Evolutionary conservation across 139 green algal genomes (phyloP), one percentile per base, ranked within the genome.

Genomic region (Diplosphaera chodatii): DNA sequence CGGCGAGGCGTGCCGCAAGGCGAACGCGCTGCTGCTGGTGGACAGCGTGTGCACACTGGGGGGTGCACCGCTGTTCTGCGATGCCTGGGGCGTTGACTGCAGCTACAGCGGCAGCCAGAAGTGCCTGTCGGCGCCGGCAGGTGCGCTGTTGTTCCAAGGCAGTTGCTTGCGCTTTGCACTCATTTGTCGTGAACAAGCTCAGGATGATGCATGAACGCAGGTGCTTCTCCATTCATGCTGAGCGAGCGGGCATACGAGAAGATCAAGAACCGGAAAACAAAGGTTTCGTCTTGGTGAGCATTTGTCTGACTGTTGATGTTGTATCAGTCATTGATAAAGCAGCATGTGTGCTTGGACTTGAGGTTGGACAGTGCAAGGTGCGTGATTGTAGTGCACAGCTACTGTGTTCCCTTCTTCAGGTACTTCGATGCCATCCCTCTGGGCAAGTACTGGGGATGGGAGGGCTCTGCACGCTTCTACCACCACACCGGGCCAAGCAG

Each of bases 1-100:
- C 28, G 88, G 86, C 25, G 85, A 92, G 65, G 64, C 89, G 27
- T 94, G 88, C 81, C 78, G 82, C 41, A 70, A 79, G 55, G 83
- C 84, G n/a, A 75, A 77, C 73, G 85, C 83, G 15, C 80, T 95
- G 80, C 82, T 96, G 71, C 77, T 95, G 65, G 84, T 95, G 33
- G 91, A 96, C 84, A 89, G 88, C 15, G 91, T 96, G 40, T 94
- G 89, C 87, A 87, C 83, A 6, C 78, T 93, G 67, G 88, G 87
- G 32, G 88, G 83, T 6, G 85, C 92, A 32, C 88, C 88, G 4
- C 70, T 93, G 41, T 87, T 88, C 69, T 81, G 71, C 3, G 83
- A 89, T 62, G 72, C 70, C 4, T 92, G 88, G 85, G 83, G 84
- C 65, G 68, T 95, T 0, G 89, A 95, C 80, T 82, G 74, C 73